These are phyloP conservation scores for Pleurotus ostreatus DNA, from an alignment of 768 basidiomycete genomes.

Conservation along the genomic window DNA sequence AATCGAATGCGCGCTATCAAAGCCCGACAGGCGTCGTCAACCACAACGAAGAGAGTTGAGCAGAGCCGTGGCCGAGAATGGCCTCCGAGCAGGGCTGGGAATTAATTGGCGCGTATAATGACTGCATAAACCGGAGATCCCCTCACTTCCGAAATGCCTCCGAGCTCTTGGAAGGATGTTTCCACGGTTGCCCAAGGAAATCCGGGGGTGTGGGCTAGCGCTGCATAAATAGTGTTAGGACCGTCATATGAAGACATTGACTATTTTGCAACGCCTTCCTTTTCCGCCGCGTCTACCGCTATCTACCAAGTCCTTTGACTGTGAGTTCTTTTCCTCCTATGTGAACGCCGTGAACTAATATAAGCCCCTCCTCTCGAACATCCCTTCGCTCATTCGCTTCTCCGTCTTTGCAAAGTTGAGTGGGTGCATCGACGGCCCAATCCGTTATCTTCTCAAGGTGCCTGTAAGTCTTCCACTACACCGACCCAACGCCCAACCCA, in stretches of 20 bases:
- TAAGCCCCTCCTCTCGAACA: background rate
- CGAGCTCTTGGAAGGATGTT: slow-evolving; percentile 21
- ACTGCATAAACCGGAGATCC: slow-evolving; percentile 32
- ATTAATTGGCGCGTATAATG: slow-evolving; percentile 14
- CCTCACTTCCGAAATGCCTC: slow-evolving; percentile 36
- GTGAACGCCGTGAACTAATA: background rate
- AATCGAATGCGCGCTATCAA: background rate
- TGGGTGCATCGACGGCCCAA: slow-evolving; percentile 1
- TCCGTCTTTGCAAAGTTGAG: background rate
- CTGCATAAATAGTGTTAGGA: slow-evolving; percentile 30
- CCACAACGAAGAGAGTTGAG: background rate
- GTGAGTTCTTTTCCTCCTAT: background rate
- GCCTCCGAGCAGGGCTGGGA: slow-evolving; percentile 6
- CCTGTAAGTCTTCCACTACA: background rate
- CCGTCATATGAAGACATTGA: slow-evolving; percentile 4
- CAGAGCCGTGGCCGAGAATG: background rate
- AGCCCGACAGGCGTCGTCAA: background rate
- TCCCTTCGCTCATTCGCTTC: slow-evolving; percentile 9
- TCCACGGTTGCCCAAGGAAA: slow-evolving; percentile 30
- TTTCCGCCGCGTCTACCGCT: background rate
- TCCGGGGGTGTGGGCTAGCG: slow-evolving; percentile 6
- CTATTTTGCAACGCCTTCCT: slow-evolving; percentile 3
- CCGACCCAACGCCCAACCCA: background rate
- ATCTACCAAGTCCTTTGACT: background rate
- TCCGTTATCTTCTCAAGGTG: slow-evolving; percentile 5